Conservation (phyloP, 1,284 basidiomycete genomes). For the Ustilago hordei region DNA sequence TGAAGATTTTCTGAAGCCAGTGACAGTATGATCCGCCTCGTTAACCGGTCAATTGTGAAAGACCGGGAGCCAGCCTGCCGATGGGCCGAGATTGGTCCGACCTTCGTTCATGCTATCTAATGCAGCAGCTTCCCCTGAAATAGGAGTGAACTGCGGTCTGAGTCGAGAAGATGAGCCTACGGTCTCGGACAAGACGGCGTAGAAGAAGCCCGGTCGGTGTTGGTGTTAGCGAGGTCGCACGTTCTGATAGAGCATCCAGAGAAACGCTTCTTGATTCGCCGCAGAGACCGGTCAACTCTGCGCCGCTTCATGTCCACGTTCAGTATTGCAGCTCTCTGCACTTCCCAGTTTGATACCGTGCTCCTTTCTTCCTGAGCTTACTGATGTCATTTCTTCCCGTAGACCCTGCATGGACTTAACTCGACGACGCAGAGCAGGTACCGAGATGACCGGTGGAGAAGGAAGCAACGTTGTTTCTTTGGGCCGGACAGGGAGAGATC, state of each 20-base stretch:
- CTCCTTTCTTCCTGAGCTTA: neutral
- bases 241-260: neutral
- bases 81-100: neutral
- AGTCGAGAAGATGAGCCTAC: too few relatives aligned
- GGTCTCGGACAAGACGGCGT: neutral
- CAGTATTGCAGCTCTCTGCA: neutral
- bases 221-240: neutral
- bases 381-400: neutral
- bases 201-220: neutral
- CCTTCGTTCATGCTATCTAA: too few relatives aligned
- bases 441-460: neutral
- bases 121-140: too few relatives aligned
- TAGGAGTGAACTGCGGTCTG: too few relatives aligned
- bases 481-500: neutral
- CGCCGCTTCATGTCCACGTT: slow-evolving; percentile 1
- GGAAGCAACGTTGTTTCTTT: slow-evolving; percentile 14
- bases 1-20: neutral
- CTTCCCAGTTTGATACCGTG: neutral
- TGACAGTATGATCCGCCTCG: neutral
- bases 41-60: neutral
- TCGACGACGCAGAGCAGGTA: neutral
- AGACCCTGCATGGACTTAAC: neutral
- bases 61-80: neutral
- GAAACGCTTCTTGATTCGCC: slow-evolving; percentile 3
- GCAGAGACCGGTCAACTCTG: slow-evolving; percentile 4